Conservation (phyloP, 495 filamentous ascomycete genomes). For the Annulohypoxylon stygium region DNA sequence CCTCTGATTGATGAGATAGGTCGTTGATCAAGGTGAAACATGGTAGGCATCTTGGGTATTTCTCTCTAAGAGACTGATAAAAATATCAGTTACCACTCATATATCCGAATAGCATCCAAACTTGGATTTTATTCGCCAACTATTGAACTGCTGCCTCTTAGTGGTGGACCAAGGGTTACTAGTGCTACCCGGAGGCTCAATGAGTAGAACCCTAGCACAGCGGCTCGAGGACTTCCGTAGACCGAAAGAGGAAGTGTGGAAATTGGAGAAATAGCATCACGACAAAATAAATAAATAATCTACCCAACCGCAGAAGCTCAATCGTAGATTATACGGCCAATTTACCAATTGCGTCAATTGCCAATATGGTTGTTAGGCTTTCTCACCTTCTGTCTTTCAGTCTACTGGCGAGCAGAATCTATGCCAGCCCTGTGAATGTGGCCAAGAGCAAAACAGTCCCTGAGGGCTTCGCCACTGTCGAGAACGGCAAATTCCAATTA, state of each 20-base stretch:
- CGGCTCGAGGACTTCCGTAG: slow-evolving; percentile 35
- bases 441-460: slow-evolving; percentile 16
- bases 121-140: not conserved
- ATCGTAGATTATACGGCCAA: not conserved
- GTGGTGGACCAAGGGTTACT: not conserved
- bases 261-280: slow-evolving; percentile 25
- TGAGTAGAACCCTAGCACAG: slow-evolving; percentile 29
- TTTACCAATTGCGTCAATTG: not conserved
- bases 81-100: not conserved
- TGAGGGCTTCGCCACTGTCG: slow-evolving; percentile 62
- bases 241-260: slow-evolving; percentile 33
- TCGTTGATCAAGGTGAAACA: too few species aligned
- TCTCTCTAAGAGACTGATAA: not conserved
- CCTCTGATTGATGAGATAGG: not conserved
- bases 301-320: not conserved
- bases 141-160: not conserved
- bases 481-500: slow-evolving; percentile 71
- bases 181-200: slow-evolving; percentile 40
- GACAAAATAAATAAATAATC: slow-evolving; percentile 34
- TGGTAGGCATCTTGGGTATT: not conserved
- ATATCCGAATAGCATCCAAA: too few species aligned
- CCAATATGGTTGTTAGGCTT: slow-evolving; percentile 27
- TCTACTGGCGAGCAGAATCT: slow-evolving; percentile 26
- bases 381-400: slow-evolving; percentile 31
- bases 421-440: slow-evolving; percentile 9